phyloP scores from a whole-genome alignment of 169 alveolate genomes.

The Cryptosporidium tyzzeri region DNA sequence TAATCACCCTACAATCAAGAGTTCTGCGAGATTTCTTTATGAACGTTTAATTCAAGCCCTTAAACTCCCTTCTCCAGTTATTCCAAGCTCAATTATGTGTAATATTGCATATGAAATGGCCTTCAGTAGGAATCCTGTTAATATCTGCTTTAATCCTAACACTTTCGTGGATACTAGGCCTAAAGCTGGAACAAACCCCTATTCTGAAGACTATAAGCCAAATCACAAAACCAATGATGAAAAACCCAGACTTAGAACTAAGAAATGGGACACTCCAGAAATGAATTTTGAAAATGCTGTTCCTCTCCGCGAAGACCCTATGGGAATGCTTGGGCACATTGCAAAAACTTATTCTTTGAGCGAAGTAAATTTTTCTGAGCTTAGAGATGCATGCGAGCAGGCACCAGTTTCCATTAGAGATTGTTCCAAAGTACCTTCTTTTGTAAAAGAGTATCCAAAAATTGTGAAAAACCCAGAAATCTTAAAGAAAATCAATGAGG shows the following conservation, averaged over 20 bases:
- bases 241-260: not conserved
- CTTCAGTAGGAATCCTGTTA: conserved; percentile 43
- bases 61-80: conserved; percentile 8
- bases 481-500: conserved; percentile 22
- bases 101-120: conserved; percentile 64
- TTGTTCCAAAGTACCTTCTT: conserved; percentile 14
- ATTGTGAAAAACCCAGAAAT: not conserved
- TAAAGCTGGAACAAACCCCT: conserved; percentile 23
- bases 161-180: conserved; percentile 19
- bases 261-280: conserved; percentile 9
- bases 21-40: conserved; percentile 20
- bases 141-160: conserved; percentile 5
- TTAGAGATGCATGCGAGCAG: conserved; percentile 22
- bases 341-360: conserved; percentile 12
- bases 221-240: not conserved
- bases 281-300: conserved; percentile 1
- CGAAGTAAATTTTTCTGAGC: conserved; percentile 14
- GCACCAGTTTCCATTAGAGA: conserved; percentile 28
- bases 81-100: conserved; percentile 33
- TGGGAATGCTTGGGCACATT: conserved; percentile 47
- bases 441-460: conserved; percentile 1
- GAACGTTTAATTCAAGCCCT: not conserved
- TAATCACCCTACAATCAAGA: conserved; percentile 1
- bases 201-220: conserved; percentile 1
- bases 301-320: conserved; percentile 32